Base-by-base conservation (phyloP, 306 rosid species). In the Potentilla sterilis region DNA sequence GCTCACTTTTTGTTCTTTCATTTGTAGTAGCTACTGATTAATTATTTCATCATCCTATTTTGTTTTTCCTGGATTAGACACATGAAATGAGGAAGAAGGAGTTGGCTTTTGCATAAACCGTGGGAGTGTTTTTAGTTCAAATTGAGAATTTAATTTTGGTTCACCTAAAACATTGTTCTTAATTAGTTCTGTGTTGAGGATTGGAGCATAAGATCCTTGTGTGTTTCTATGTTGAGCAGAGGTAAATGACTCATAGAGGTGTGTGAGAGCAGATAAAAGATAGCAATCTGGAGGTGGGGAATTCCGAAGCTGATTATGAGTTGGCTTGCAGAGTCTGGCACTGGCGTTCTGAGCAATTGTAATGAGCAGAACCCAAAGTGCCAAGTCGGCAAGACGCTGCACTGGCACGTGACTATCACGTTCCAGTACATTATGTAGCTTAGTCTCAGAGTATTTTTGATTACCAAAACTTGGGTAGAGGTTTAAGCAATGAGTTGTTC, bases 391-490 rank as follows among this genome's bases (percentile, higher is more conserved):
- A 4, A 21, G 44, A 6, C 44, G 41, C 21, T 6, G 24, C 15
- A 19, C 2, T 3, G 28, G 77, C 80, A 43, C 70, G 78, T 84
- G 85, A 64, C 2, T 0, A 46, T 51, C 84, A 86, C 88, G 83
- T 69, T 12, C 70, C 74, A 71, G 55, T 72, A 9, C 22, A 13
- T 24, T 24, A 6, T 16, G 11, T 44, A 6, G 59, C 14, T 44
- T 11, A 44, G 28, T 28, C 28, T 9, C 15, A 41, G 2, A 38
- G 41, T 38, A 42, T 42, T 44, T 44, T 10, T 0, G 48, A 44
- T 10, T 12, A 46, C 4, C 52, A 47, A 4, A 47, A 47, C 19
- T 13, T 14, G 18, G 4, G 52, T 14, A 44, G 14, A 42, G 28
- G 28, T 1, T 37, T 37, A 37, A 37, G 1, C 5, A 37, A 37